Evolutionary conservation across 2,329 filamentous ascomycete genomes (phyloP).

Genomic region (Colletotrichum navitas): DNA sequence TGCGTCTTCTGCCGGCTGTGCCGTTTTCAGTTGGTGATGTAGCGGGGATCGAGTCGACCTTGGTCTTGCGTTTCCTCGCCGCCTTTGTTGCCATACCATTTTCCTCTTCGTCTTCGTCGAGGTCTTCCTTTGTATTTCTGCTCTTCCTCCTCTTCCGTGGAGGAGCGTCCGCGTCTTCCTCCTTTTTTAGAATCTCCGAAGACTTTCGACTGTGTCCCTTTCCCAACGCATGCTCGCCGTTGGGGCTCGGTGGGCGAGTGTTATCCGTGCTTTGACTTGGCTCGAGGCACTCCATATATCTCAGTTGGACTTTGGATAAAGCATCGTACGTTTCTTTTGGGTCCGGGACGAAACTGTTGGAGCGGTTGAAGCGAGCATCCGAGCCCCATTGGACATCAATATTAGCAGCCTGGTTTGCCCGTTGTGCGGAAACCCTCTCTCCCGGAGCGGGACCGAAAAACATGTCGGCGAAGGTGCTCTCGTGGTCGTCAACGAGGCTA

Average conservation of each 20-base stretch:
- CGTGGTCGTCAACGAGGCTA: conserved; percentile 47
- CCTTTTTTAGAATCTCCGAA: conserved; percentile 48
- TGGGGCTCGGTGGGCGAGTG: conserved; percentile 71
- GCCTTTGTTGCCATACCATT: conserved; percentile 50
- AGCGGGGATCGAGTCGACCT: conserved; percentile 53
- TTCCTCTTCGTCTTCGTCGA: conserved; percentile 57
- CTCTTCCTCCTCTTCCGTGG: conserved; percentile 68
- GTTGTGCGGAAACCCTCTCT: conserved; percentile 40
- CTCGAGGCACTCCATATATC: conserved; percentile 69
- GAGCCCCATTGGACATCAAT: conserved; percentile 74
- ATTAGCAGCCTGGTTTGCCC: conserved; percentile 50
- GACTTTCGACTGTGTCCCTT: conserved; percentile 44
- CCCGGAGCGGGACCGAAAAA: conserved; percentile 51
- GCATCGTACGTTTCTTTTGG: conserved; percentile 70
- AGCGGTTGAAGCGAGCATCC: conserved; percentile 71
- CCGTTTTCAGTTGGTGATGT: conserved; percentile 53
- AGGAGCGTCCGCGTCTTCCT: conserved; percentile 56
- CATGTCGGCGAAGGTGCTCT: conserved; percentile 58
- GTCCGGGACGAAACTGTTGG: conserved; percentile 70
- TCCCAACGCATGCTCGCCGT: conserved; percentile 44
- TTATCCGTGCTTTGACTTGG: conserved; percentile 69
- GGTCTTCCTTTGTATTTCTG: conserved; percentile 59
- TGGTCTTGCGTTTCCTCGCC: conserved; percentile 62
- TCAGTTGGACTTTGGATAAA: conserved; percentile 66
- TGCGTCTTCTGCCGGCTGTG: conserved; percentile 61